Evolutionary conservation across 352 stramenopile species (phyloP).

Genomic region (Plasmopara halstedii): DNA sequence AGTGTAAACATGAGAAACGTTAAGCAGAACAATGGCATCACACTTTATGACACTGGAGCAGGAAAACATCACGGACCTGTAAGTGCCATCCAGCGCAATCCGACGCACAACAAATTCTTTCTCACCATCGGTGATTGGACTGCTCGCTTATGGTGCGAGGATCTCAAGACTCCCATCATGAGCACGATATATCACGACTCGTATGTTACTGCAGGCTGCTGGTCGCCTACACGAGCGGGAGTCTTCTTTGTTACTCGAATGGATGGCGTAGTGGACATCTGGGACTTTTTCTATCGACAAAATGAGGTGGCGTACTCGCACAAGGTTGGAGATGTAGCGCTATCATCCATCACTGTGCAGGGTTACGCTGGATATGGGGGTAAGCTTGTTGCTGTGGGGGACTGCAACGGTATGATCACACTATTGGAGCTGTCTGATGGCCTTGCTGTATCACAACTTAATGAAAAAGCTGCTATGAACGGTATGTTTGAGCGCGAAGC

Average conservation of each 20-base stretch:
- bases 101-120: conserved; percentile 97
- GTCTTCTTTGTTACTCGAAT: conserved; percentile 97
- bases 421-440: conserved; percentile 93
- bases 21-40: conserved; percentile 97
- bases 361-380: conserved; percentile 82
- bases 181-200: conserved; percentile 95
- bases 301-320: conserved; percentile 96
- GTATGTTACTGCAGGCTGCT: conserved; percentile 95
- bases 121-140: conserved; percentile 97
- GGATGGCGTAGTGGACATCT: conserved; percentile 96
- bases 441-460: conserved; percentile 83
- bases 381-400: conserved; percentile 92
- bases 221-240: conserved; percentile 91
- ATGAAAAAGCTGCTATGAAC: conserved; percentile 93
- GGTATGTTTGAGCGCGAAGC: conserved; percentile 96
- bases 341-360: conserved; percentile 92
- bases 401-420: conserved; percentile 94
- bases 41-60: conserved; percentile 89
- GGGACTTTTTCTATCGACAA: conserved; percentile 97
- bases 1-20: conserved; percentile 94
- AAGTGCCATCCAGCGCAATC: conserved; percentile 94
- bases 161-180: conserved; percentile 97
- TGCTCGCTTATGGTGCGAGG: conserved; percentile 93
- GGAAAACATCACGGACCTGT: conserved; percentile 96
- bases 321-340: conserved; percentile 90